Evolutionary conservation across 192 early-diverging fungal genomes (phyloP), one percentile per base, ranked within the genome.

Genomic region (Coemansia guatemalensis): DNA sequence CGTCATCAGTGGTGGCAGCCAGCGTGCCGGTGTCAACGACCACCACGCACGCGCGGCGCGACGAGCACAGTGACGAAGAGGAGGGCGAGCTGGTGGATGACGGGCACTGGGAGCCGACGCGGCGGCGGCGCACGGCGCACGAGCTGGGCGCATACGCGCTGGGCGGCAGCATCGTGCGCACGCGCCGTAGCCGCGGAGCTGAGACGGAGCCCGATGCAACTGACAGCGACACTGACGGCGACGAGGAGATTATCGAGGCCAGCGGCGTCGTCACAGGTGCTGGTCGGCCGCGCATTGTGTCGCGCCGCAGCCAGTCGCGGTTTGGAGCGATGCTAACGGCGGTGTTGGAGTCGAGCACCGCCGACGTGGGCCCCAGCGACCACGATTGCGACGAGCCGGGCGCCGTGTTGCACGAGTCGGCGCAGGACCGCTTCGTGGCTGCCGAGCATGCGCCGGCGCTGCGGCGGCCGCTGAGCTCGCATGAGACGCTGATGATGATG

Each of bases 81-180:
- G 75, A 78, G 56, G 75, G 75, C 30, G 75, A 78, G 64, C 60
- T 78, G 21, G 66, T 78, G 4, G 75, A 71, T 7, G 74, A 71
- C 29, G 48, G 18, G 29, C 74, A 53, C 47, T 71, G 65, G 74
- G 74, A 67, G 57, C 65, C 74, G 20, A 62, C 62, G 48, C 65
- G 64, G 8, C 58, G 61, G 8, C 64, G 59, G 17, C 68, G 65
- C 2, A 65, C 54, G 29, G 47, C 55, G 32, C 60, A 65, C 18
- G 74, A 71, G 65, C 65, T 71, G 14, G 64, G 63, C 17, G 69
- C 68, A 0, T 71, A 71, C 39, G 74, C 74, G 17, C 58, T 71
- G 64, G 74, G 74, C 30, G 74, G 74, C 60, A 76, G 74, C 68
- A 76, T 67, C 49, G 74, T 76, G 59, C 74, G 74, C 56, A 77